phyloP scores from a whole-genome alignment of 148 eudicot genomes.

The Silene latifolia region DNA sequence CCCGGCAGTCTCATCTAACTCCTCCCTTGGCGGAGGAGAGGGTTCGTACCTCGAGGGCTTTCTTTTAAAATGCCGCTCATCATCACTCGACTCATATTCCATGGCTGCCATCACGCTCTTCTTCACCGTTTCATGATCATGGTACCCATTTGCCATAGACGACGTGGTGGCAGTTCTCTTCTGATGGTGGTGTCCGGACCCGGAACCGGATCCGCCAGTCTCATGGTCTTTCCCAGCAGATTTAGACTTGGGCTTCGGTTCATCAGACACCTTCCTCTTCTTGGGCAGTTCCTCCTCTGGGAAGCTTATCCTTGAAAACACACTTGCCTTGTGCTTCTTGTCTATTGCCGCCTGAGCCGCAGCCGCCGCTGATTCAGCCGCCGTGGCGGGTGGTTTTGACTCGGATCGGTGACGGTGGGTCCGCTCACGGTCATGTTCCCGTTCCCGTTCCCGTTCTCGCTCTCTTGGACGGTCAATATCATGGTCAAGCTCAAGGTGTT shows the following conservation, averaged over 20 bases:
- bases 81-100: conserved; percentile 60
- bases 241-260: conserved; percentile 22
- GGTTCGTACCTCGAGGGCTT: conserved; percentile 70
- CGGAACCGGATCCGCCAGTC: conserved; percentile 1
- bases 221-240: conserved; percentile 15
- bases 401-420: conserved; percentile 41
- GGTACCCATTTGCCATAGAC: conserved; percentile 23
- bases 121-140: conserved; percentile 22
- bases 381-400: conserved; percentile 36
- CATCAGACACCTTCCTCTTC: conserved; percentile 40
- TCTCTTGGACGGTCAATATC: conserved; percentile 27
- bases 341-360: conserved; percentile 26
- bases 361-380: conserved; percentile 16
- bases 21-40: conserved; percentile 39
- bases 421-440: conserved; percentile 31
- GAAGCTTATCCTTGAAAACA: conserved; percentile 73
- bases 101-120: conserved; percentile 22
- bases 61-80: conserved; percentile 76
- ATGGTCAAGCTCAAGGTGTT: conserved; percentile 25
- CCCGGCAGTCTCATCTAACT: conserved; percentile 31
- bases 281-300: conserved; percentile 39
- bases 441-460: conserved; percentile 17
- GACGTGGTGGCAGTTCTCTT: neutral
- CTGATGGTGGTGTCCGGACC: conserved; percentile 18
- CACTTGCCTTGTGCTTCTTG: conserved; percentile 58